These are phyloP conservation scores for Candida sithepensis DNA, from an alignment of 805 yeast genomes.

Conservation along the genomic window DNA sequence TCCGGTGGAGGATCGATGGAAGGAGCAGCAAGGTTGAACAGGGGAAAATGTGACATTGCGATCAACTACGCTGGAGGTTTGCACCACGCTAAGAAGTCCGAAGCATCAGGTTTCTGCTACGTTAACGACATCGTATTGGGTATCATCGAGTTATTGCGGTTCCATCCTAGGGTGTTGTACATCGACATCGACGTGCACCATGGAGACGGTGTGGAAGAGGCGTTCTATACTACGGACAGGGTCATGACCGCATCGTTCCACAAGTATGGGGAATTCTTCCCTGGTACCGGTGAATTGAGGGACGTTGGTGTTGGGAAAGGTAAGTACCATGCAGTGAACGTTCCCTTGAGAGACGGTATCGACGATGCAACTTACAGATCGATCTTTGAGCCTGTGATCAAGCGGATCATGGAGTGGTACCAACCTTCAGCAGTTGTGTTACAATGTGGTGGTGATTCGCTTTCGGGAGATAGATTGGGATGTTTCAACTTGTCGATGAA, in stretches of 20 bases:
- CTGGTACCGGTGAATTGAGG: constrained; percentile 85
- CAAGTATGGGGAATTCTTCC: constrained; percentile 90
- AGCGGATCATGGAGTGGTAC: constrained; percentile 74
- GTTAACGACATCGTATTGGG: constrained; percentile 87
- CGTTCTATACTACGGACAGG: constrained; percentile 85
- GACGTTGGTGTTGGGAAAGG: constrained; percentile 86
- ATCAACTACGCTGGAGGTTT: constrained; percentile 92
- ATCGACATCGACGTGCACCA: constrained; percentile 91
- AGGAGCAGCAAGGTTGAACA: constrained; percentile 78
- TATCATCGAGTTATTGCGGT: constrained; percentile 70
- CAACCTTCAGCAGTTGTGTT: constrained; percentile 96
- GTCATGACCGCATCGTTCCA: constrained; percentile 91
- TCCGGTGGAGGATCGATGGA: constrained; percentile 90
- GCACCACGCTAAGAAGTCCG: constrained; percentile 89
- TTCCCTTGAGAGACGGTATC: constrained; percentile 88
- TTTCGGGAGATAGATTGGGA: constrained; percentile 93
- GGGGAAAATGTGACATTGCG: constrained; percentile 86
- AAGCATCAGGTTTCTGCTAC: constrained; percentile 89
- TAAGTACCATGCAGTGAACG: constrained; percentile 78
- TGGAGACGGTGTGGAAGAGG: constrained; percentile 95
- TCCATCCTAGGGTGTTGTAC: constrained; percentile 81
- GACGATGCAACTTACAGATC: constrained; percentile 86
- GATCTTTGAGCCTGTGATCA: constrained; percentile 84
- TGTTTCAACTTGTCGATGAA: constrained; percentile 90
- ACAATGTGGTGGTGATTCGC: constrained; percentile 97